Evolutionary conservation across 305 asterid species (phyloP), one percentile per base, ranked within the genome.

Genomic region (Fraxinus sp.): DNA sequence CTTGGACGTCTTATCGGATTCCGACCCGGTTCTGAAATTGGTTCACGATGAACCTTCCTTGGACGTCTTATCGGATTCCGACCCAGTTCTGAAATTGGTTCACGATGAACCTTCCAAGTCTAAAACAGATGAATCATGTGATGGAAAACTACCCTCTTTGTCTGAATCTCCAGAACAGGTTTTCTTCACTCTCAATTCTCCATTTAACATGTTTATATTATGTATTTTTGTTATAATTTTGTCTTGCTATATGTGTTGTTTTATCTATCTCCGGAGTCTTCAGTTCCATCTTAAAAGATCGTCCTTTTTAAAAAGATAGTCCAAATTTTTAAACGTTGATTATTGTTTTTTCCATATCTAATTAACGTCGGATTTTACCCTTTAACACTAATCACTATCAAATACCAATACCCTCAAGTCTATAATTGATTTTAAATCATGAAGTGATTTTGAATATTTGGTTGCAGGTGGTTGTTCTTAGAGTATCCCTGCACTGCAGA

Each of bases 401-500:
- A 49, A 62, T 7, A 22, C 71, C 30, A 20, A 22, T 20, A 22
- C 7, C 72, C 32, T 64, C 0, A 9, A 24, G 20, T 41, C 79
- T 75, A 22, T 11, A 39, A 3, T 13, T 37, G 66, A 22, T 76
- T 10, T 28, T 22, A 20, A 49, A 36, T 9, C 8, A 37, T 7
- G 14, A 1, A 16, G n/a, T 76, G 18, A 20, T 41, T 76, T 44
- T 22, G 33, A 32, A 24, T 18, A 8, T 76, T 80, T 35, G 33
- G 0, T 85, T 26, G 90, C 93, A 95, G 98, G 98, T 90, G 83
- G 97, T 95, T 41, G 98, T 94, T 33, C 87, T 95, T 3, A 89
- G 97, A 80, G 99, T 95, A 79, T 95, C 99, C 30, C 87, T 95
- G 77, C 99, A 95, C 80, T 95, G 99, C 90, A 90, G 88, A 89